Conservation (phyloP, 108 stramenopile species). For the Epithemia pelagica region DNA sequence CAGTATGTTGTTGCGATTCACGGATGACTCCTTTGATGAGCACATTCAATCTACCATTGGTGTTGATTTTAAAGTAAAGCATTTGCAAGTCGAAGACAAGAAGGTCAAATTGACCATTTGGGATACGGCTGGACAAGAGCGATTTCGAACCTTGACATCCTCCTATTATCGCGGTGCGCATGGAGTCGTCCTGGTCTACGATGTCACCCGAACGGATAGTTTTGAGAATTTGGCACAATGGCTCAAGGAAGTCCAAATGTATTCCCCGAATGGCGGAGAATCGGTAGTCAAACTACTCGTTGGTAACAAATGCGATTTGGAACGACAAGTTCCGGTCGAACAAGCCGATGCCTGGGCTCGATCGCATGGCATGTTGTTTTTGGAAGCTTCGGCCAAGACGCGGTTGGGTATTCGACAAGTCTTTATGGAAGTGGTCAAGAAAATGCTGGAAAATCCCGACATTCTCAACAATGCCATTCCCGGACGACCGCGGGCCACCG, state of each 20-base stretch:
- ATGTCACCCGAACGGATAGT: conserved; percentile 95
- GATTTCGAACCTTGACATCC: conserved; percentile 96
- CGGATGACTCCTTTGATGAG: conserved; percentile 97
- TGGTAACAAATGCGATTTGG: conserved; percentile 95
- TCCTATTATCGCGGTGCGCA: conserved; percentile 98
- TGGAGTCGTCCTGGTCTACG: conserved; percentile 98
- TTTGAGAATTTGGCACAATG: conserved; percentile 97
- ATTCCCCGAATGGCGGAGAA: conserved; percentile 91
- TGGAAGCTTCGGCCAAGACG: conserved; percentile 95
- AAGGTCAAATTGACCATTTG: conserved; percentile 93
- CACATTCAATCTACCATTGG: conserved; percentile 97
- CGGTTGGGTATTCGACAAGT: conserved; percentile 86
- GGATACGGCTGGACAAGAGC: conserved; percentile 98
- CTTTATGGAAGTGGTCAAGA: conserved; percentile 94
- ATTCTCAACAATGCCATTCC: conserved; percentile 86
- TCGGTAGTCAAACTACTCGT: conserved; percentile 95
- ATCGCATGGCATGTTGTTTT: conserved; percentile 92
- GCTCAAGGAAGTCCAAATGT: conserved; percentile 96
- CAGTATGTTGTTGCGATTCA: conserved; percentile 95
- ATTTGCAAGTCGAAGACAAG: conserved; percentile 76
- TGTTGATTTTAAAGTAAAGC: conserved; percentile 95
- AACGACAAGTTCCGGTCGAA: conserved; percentile 75
- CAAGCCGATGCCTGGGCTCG: conserved; percentile 93
- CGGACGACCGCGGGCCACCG: conserved; percentile 58
- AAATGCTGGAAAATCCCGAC: conserved; percentile 95